These are phyloP conservation scores for Fusarium devonianum DNA, from an alignment of 2,329 filamentous ascomycete species.

Conservation along the genomic window DNA sequence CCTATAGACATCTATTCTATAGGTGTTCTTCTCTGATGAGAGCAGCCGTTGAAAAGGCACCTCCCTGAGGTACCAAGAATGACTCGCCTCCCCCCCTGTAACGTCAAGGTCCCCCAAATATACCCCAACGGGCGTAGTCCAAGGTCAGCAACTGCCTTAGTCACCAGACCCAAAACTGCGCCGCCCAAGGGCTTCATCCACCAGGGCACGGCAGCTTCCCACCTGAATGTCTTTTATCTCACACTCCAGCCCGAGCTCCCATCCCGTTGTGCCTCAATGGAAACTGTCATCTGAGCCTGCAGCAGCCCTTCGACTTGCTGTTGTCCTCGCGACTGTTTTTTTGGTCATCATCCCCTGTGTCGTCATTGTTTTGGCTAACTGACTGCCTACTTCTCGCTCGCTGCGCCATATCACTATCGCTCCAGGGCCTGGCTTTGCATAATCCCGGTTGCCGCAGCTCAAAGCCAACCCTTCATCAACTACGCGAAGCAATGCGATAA, in stretches of 20 bases:
- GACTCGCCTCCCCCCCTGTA: conserved; percentile 11
- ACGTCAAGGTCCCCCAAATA: background rate
- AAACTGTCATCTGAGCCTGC: conserved; percentile 29
- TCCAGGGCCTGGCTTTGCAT: conserved; percentile 18
- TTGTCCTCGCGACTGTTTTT: conserved; percentile 17
- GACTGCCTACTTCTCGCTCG: background rate
- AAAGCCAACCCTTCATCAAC: conserved; percentile 11
- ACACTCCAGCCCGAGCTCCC: conserved; percentile 31
- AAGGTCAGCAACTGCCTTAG: conserved; percentile 36
- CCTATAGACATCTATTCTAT: too few relatives aligned
- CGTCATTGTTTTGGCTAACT: conserved; percentile 26
- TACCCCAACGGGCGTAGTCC: too few relatives aligned
- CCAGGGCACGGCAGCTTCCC: conserved; percentile 22
- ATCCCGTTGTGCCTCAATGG: conserved; percentile 34
- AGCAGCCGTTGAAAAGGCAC: too few relatives aligned
- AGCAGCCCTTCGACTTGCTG: conserved; percentile 17
- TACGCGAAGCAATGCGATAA: conserved; percentile 40
- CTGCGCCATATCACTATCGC: conserved; percentile 17
- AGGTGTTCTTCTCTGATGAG: too few relatives aligned
- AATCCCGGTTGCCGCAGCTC: conserved; percentile 22
- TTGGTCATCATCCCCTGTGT: conserved; percentile 21
- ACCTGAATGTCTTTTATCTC: background rate
- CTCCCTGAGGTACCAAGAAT: too few relatives aligned
- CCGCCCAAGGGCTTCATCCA: conserved; percentile 28
- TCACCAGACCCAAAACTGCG: conserved; percentile 33